Percentiles rank a stretch among this genome's conserved stretches.
These are phyloP conservation scores for Emergomyces pasteurianus DNA, from an alignment of 2,329 filamentous ascomycete genomes.

Conservation along the genomic window DNA sequence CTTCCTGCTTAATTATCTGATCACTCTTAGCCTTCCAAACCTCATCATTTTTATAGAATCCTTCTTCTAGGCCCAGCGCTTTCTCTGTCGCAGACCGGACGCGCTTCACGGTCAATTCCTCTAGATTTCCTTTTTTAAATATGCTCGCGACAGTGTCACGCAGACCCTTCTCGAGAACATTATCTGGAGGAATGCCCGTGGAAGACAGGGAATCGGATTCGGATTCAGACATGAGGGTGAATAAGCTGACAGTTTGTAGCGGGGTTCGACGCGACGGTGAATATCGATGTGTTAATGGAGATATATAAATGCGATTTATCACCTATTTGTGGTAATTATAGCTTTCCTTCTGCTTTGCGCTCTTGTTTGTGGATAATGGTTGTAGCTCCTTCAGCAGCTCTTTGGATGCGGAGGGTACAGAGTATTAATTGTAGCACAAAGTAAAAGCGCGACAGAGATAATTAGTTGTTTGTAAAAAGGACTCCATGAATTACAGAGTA, in stretches of 20 bases:
- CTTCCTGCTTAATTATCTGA: slow-evolving; percentile 41
- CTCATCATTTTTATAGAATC: slow-evolving; percentile 43
- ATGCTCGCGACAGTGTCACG: slow-evolving; percentile 27
- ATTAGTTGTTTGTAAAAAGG: too few relatives aligned
- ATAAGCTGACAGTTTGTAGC: background rate
- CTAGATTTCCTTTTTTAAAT: slow-evolving; percentile 28
- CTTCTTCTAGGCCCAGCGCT: slow-evolving; percentile 38
- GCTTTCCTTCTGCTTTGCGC: background rate
- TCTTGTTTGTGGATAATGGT: background rate
- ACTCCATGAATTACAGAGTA: too few relatives aligned
- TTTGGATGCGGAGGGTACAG: background rate
- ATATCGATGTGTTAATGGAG: background rate
- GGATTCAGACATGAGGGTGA: slow-evolving; percentile 19
- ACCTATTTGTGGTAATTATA: background rate
- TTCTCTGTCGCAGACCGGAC: slow-evolving; percentile 43
- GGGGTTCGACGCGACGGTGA: background rate
- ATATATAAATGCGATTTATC: background rate
- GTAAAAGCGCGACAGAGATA: too few relatives aligned
- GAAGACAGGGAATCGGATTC: slow-evolving; percentile 13
- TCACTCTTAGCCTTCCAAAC: slow-evolving; percentile 46
- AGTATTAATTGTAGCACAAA: background rate
- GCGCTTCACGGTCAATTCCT: slow-evolving; percentile 46
- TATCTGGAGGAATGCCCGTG: slow-evolving; percentile 19
- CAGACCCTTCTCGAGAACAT: slow-evolving; percentile 25
- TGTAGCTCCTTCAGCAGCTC: background rate